Evolutionary conservation across 192 early-diverging fungal species (phyloP), one percentile per base, ranked within the genome.

Genomic region (Backusella sp.): DNA sequence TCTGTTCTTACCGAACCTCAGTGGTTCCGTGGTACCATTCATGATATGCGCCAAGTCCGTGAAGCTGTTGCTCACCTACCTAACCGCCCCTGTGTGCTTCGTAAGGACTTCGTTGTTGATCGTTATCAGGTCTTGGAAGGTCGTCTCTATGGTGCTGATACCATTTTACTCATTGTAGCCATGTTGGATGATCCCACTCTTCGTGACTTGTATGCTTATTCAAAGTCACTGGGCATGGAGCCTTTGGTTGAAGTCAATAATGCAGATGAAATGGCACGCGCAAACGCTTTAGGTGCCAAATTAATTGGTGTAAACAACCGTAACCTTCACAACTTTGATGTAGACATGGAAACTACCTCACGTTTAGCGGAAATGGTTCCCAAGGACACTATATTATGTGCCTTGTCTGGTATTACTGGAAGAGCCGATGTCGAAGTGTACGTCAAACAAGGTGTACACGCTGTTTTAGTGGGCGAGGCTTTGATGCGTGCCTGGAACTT

Each of bases 281-380:
- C 98, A 0, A 77, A 97, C 30, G 87, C 86, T 41, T 80, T 93
- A 6, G 96, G 94, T 0, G 90, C 98, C 30, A 89, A 88, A 77
- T 90, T 99, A 28, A 93, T 99, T 79, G 98, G 98, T 70, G 95
- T 99, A 78, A 99, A 99, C 83, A 99, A 99, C 86, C 90, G 98
- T 52, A 96, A 99, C 76, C 83, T 99, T 81, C 94, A 98, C 80
- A 96, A 92, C 62, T 99, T 99, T 86, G 92, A 92, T 65, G 95
- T 99, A 14, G 98, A 99, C 75, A 94, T 97, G 89, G 79, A 84
- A 74, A 93, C 93, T 1, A 98, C 98, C 0, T 88, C 88, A 6
- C 76, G 84, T 11, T 84, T 99, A 34, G 96, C 95, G 26, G 80
- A 84, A 32, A 89, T 93, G 89, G 93, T 96, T 14, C 92, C 93